A percentile compares a stretch with the other conserved stretches of the same genome.
These are phyloP conservation scores for Hyphopichia wangnamkhiaoensis DNA, from an alignment of 1,139 yeast species.

Conservation along the genomic window DNA sequence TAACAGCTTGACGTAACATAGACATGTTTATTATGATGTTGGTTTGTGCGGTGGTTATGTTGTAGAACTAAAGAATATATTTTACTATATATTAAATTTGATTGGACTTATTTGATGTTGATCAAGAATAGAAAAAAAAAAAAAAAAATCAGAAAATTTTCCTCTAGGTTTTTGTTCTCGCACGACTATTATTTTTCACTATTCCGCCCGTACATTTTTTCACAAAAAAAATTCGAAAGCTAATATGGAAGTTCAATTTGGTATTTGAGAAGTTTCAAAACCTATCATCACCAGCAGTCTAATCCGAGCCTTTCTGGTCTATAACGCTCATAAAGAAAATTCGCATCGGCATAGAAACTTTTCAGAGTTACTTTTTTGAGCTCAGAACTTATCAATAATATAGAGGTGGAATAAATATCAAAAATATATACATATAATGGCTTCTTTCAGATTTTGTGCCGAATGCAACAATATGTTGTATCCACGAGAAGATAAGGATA, in stretches of 20 bases:
- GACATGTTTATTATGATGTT: slow-evolving; percentile 20
- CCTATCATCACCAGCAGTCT: no score
- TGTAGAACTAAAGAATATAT: not conserved
- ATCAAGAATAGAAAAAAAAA: slow-evolving; percentile 1
- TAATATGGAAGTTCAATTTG: not conserved
- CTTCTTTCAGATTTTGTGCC: slow-evolving; percentile 89
- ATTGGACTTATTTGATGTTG: slow-evolving; percentile 1
- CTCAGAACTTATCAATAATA: no score
- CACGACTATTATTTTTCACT: not conserved
- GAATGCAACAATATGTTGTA: slow-evolving; percentile 98
- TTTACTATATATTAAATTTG: slow-evolving; percentile 2
- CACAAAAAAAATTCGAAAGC: not conserved
- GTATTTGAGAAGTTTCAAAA: not conserved
- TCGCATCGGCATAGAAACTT: no score
- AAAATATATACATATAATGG: slow-evolving; percentile 47
- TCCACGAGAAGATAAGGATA: slow-evolving; percentile 91
- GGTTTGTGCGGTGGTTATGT: not conserved
- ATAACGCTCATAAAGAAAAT: no score
- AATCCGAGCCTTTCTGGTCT: no score
- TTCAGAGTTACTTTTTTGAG: no score
- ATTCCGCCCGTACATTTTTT: not conserved
- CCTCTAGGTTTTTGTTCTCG: not conserved
- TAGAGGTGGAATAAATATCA: not conserved
- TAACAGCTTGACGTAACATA: slow-evolving; percentile 41
- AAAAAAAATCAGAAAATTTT: slow-evolving; percentile 4